Percentiles rank a stretch among this genome's conserved stretches.
Evolutionary conservation across 805 yeast species (phyloP).

Genomic region (Lachancea quebecensis): DNA sequence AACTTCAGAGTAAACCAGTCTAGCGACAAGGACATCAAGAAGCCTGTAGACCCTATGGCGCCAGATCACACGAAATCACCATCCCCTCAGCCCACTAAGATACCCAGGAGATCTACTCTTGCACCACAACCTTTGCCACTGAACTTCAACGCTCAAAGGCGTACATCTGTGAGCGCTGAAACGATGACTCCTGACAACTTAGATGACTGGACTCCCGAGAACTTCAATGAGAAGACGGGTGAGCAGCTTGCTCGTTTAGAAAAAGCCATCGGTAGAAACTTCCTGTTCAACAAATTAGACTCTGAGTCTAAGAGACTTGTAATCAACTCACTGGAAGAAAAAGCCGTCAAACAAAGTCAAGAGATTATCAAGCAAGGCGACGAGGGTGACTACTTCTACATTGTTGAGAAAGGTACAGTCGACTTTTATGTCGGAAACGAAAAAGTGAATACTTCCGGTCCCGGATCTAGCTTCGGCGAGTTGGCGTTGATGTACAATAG

Average conservation of each 20-base stretch:
- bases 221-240: slow-evolving; percentile 45
- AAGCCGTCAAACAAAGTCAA: slow-evolving; percentile 48
- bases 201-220: slow-evolving; percentile 69
- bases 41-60: slow-evolving; percentile 20
- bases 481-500: slow-evolving; percentile 95
- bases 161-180: slow-evolving; percentile 89
- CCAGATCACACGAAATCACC: slow-evolving; percentile 22
- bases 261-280: slow-evolving; percentile 68
- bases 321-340: slow-evolving; percentile 76
- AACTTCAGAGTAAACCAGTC: slow-evolving; percentile 24
- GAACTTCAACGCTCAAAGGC: slow-evolving; percentile 69
- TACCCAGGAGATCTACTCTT: slow-evolving; percentile 11
- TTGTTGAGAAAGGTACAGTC: slow-evolving; percentile 78
- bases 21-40: slow-evolving; percentile 13
- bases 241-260: slow-evolving; percentile 65
- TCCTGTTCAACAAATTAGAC: slow-evolving; percentile 79
- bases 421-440: slow-evolving; percentile 63
- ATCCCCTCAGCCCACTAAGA: slow-evolving; percentile 10
- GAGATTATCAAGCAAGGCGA: slow-evolving; percentile 85
- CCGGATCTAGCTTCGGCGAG: slow-evolving; percentile 93
- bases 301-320: slow-evolving; percentile 69
- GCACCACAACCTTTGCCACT: slow-evolving; percentile 38
- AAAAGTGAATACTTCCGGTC: slow-evolving; percentile 66
- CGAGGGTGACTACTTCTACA: slow-evolving; percentile 88
- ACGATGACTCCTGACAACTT: slow-evolving; percentile 70